phyloP scores from a whole-genome alignment of 441 rosid species.

The Adansonia grandidieri region DNA sequence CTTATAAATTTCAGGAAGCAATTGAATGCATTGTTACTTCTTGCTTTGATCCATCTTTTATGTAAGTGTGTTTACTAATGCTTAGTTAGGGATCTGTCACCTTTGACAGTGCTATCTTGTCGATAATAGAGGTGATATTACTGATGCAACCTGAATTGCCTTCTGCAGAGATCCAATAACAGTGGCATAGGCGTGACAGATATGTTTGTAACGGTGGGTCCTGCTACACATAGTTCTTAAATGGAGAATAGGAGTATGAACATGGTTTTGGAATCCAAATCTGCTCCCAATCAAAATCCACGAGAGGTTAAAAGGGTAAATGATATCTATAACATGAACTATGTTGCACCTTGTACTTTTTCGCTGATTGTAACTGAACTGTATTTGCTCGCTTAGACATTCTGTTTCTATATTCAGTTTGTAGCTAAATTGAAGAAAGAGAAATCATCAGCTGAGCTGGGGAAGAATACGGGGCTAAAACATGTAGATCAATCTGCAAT shows the following conservation, averaged over 20 bases:
- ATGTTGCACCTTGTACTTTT: background rate
- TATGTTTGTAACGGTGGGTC: slow-evolving; percentile 45
- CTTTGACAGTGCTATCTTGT: slow-evolving; percentile 14
- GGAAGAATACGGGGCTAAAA: slow-evolving; percentile 46
- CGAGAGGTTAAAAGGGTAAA: slow-evolving; percentile 36
- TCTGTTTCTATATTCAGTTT: slow-evolving; percentile 34
- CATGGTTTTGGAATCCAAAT: slow-evolving; percentile 36
- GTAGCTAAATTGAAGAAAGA: slow-evolving; percentile 41
- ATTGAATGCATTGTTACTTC: slow-evolving; percentile 11
- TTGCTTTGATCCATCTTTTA: background rate
- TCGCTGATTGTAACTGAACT: slow-evolving; percentile 9
- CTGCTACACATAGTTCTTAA: slow-evolving; percentile 39
- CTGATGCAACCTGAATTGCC: slow-evolving; percentile 27
- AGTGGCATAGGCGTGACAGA: slow-evolving; percentile 49
- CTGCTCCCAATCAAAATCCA: slow-evolving; percentile 46
- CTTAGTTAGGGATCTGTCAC: background rate
- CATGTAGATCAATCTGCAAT: slow-evolving; percentile 53
- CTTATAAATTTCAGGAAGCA: background rate
- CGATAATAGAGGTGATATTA: background rate
- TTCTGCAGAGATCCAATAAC: slow-evolving; percentile 62
- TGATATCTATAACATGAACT: background rate
- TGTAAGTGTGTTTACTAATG: slow-evolving; percentile 1
- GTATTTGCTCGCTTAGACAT: slow-evolving; percentile 20
- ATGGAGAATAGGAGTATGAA: slow-evolving; percentile 40
- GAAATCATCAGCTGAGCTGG: slow-evolving; percentile 39